Conservation (phyloP, 2,329 filamentous ascomycete genomes). For the Nakataea oryzae region DNA sequence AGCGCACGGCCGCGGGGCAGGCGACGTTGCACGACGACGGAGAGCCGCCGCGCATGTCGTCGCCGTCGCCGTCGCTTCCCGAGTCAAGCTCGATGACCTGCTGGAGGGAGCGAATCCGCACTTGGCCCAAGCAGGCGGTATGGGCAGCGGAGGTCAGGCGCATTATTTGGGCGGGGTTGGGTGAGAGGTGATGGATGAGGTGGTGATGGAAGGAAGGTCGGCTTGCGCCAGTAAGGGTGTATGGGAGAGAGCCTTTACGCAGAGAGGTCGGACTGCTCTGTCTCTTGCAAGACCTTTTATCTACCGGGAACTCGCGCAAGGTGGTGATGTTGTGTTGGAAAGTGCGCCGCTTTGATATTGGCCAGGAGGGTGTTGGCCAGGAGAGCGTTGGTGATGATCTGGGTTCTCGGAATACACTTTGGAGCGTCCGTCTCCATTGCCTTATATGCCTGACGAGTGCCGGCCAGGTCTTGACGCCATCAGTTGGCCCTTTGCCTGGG, state of each 20-base stretch:
- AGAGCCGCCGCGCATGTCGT: neutral
- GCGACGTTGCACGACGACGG: neutral
- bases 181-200: no score
- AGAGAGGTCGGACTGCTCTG: no score
- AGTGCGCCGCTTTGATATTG: neutral
- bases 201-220: neutral
- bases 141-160: neutral
- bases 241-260: no score
- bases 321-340: neutral
- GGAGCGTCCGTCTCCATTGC: neutral
- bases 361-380: neutral
- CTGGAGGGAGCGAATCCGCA: slow-evolving; percentile 2
- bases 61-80: neutral
- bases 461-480: neutral
- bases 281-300: no score
- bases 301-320: no score
- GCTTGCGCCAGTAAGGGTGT: neutral
- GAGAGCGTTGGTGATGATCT: neutral
- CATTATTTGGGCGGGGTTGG: neutral
- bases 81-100: slow-evolving; percentile 2
- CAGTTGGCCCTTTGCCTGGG: neutral
- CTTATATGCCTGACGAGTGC: neutral
- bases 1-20: neutral
- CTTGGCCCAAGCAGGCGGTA: neutral
- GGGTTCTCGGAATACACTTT: neutral